Evolutionary conservation across 164 flowering plant genomes (phyloP), one percentile per base, ranked within the genome.

Genomic region (Amborella trichopoda): DNA sequence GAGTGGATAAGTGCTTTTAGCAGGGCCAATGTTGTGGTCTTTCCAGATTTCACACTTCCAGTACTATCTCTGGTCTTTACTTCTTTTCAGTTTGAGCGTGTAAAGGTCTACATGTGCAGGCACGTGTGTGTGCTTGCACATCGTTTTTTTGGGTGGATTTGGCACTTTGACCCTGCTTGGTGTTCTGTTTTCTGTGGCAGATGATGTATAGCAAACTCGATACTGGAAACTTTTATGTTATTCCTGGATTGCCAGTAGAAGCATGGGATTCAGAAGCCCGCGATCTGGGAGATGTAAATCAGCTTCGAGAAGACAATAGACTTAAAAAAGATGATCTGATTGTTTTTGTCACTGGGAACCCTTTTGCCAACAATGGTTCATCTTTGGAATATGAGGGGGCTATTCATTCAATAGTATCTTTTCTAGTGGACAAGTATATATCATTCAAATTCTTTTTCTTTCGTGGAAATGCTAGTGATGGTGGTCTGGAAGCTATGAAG

Each of bases 211-310:
- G 86, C 62, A 57, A 55, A 55, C 79, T 93, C 60, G 99, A 93
- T 73, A 58, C 68, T 64, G 96, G 96, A 66, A 93, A 93, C 78
- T 93, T 88, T 77, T 69, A 75, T 61, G 95, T 88, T 49, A 75
- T 85, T 62, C 89, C 96, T 69, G 99, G 84, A 66, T 74, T 94
- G 46, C 91, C 89, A 44, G 44, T 63, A 26, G 89, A 93, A 67
- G 84, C 72, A 28, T 93, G 89, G 95, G 77, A 77, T 50, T 94
- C 94, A 38, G 87, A 85, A 60, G n/a, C n/a, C n/a, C n/a, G n/a
- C n/a, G n/a, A n/a, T n/a, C n/a, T n/a, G n/a, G n/a, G n/a, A n/a
- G n/a, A n/a, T n/a, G n/a, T n/a, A n/a, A 23, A 47, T 58, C 74
- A 77, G 52, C 37, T 74, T 25, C 71, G 89, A 68, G 47, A 52